Evolutionary conservation across 2,329 filamentous ascomycete species (phyloP), one percentile per base, ranked within the genome.

Genomic region (Uncinocarpus reesii): DNA sequence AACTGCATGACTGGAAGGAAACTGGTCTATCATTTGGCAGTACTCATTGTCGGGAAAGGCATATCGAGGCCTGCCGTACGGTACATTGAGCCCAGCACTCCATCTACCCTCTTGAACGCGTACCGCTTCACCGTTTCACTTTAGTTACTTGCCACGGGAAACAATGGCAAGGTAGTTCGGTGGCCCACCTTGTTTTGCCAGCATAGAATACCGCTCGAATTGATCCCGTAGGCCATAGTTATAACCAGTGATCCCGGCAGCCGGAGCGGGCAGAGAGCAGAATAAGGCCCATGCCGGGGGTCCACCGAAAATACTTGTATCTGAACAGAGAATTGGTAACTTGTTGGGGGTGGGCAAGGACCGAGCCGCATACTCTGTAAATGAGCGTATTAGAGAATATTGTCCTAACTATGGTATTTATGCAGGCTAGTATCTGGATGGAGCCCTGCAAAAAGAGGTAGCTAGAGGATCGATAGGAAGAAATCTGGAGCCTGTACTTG

Each of bases 231-330:
- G 50, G 80, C 86, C 49, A 86, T 62, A n/a, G n/a, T n/a, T n/a
- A 62, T 81, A 81, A 40, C 81, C 81, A 56, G 94, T 59, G 49
- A 84, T 72, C 34, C 71, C 67, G 6, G 92, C 92, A 36, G 95
- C 77, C 47, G 82, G 71, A 28, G 81, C 71, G n/a, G n/a, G n/a
- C 50, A 84, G 77, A 68, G 90, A 95, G 55, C 83, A 73, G 63
- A 95, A 79, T 3, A 83, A 81, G 61, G 95, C 68, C 71, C 79
- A 80, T 94, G 61, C 84, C 77, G 45, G 80, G 78, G 29, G 84
- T 96, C 86, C 87, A 96, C 68, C 87, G 79, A 78, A 96, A 98
- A 78, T 86, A 95, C 71, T 87, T 87, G 78, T 89, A 83, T 57
- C 92, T 84, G 73, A n/a, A n/a, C n/a, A n/a, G n/a, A n/a, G n/a